These are phyloP conservation scores for Dendrothele bispora DNA, from an alignment of 768 basidiomycete species.

Conservation along the genomic window DNA sequence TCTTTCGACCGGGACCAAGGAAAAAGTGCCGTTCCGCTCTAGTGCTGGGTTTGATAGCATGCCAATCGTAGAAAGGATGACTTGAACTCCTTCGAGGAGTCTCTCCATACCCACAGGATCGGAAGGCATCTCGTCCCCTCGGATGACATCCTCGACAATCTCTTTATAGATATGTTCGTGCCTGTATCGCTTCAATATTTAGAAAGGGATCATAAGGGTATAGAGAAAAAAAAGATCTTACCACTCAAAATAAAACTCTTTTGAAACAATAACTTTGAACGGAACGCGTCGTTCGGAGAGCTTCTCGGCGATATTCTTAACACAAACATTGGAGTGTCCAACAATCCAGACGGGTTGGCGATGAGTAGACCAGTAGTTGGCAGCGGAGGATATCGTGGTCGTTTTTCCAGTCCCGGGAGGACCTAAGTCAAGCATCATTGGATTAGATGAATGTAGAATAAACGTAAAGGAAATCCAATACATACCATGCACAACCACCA, in stretches of 20 bases:
- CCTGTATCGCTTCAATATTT: constrained; percentile 35
- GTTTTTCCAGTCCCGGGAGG: constrained; percentile 59
- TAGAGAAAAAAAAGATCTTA: constrained; percentile 15
- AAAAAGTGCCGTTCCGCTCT: constrained; percentile 28
- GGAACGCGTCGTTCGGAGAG: constrained; percentile 33
- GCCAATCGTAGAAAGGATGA: constrained; percentile 49
- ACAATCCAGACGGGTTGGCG: constrained; percentile 35
- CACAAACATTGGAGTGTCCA: constrained; percentile 51
- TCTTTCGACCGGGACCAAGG: constrained; percentile 37
- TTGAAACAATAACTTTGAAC: constrained; percentile 46
- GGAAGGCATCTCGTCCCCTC: constrained; percentile 39
- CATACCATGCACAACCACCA: constrained; percentile 41
- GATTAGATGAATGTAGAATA: neutral
- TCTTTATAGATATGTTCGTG: constrained; percentile 48
- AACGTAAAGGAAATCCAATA: neutral
- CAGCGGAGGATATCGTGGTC: constrained; percentile 46
- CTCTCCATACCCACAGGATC: constrained; percentile 19
- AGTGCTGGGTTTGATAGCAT: constrained; percentile 49
- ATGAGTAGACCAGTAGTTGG: constrained; percentile 32
- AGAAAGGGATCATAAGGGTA: too few relatives aligned
- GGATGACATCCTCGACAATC: constrained; percentile 33
- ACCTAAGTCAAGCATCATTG: constrained; percentile 23
- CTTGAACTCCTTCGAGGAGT: constrained; percentile 26
- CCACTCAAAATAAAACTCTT: constrained; percentile 50
- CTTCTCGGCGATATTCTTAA: constrained; percentile 50